Evolutionary conservation across 805 yeast genomes (phyloP).

Genomic region (Maudiozyma pseudohumilis): DNA sequence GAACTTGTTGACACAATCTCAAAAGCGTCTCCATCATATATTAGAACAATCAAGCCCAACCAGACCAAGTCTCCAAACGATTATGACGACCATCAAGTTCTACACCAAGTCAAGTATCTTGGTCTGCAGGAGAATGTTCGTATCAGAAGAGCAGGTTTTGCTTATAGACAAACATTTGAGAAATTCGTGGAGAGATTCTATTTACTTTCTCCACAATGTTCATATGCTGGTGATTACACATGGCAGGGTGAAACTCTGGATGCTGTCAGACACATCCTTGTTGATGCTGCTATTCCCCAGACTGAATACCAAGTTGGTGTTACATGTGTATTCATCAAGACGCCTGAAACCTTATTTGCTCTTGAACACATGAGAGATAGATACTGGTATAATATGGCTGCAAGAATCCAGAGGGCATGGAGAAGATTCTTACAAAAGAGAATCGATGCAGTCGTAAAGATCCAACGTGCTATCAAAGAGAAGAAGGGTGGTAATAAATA

Average conservation of each 20-base stretch:
- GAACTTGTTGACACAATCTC: slow-evolving; percentile 81
- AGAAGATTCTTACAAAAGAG: slow-evolving; percentile 71
- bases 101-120: slow-evolving; percentile 90
- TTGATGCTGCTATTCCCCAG: slow-evolving; percentile 58
- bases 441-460: slow-evolving; percentile 73
- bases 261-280: slow-evolving; percentile 44
- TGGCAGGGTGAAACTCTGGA: slow-evolving; percentile 52
- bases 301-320: slow-evolving; percentile 87
- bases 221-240: slow-evolving; percentile 78
- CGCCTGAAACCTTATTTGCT: slow-evolving; percentile 93
- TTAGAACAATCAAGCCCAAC: slow-evolving; percentile 95
- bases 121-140: slow-evolving; percentile 96
- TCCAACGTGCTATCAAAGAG: slow-evolving; percentile 77
- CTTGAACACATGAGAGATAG: slow-evolving; percentile 92
- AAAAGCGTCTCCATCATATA: slow-evolving; percentile 87
- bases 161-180: slow-evolving; percentile 92
- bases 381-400: slow-evolving; percentile 98
- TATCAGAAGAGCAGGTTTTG: slow-evolving; percentile 97
- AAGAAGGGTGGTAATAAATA: slow-evolving; percentile 71
- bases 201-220: slow-evolving; percentile 74
- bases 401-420: slow-evolving; percentile 95
- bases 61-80: slow-evolving; percentile 86
- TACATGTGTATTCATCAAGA: slow-evolving; percentile 85
- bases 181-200: slow-evolving; percentile 93
- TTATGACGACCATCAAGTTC: slow-evolving; percentile 77